phyloP scores from a whole-genome alignment of 345 rosid species.

The Murraya koenigii region DNA sequence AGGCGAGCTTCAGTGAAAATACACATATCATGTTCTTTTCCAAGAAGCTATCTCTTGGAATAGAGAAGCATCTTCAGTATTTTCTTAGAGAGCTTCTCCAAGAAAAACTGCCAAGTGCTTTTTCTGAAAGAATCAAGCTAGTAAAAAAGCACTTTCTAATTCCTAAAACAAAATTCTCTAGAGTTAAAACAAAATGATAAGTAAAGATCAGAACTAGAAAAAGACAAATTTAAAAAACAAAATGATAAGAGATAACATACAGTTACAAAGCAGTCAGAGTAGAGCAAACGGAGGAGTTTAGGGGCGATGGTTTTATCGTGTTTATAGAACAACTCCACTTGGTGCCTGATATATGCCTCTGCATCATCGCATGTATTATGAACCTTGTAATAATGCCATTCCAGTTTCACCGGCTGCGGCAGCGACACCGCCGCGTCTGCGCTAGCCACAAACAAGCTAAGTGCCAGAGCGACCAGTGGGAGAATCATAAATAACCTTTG shows the following conservation, averaged over 20 bases:
- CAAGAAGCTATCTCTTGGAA: neutral
- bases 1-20: no score
- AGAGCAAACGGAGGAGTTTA: slow-evolving; percentile 69
- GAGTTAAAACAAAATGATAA: neutral
- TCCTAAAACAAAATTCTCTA: neutral
- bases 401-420: slow-evolving; percentile 41
- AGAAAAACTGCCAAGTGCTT: neutral
- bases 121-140: neutral
- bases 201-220: neutral
- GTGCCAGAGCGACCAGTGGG: slow-evolving; percentile 24
- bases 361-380: slow-evolving; percentile 49
- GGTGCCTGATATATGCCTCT: slow-evolving; percentile 46
- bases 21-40: no score
- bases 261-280: slow-evolving; percentile 64
- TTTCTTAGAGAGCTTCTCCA: neutral
- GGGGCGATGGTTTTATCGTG: slow-evolving; percentile 45
- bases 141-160: neutral
- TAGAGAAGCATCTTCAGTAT: neutral
- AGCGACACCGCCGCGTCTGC: slow-evolving; percentile 36
- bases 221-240: neutral
- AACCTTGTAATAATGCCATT: slow-evolving; percentile 56
- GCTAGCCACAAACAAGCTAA: slow-evolving; percentile 24
- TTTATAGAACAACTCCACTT: slow-evolving; percentile 38
- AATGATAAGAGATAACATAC: slow-evolving; percentile 32
- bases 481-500: neutral